Conservation (phyloP, 2,329 filamentous ascomycete species). For the Trichoderma asperellum region DNA sequence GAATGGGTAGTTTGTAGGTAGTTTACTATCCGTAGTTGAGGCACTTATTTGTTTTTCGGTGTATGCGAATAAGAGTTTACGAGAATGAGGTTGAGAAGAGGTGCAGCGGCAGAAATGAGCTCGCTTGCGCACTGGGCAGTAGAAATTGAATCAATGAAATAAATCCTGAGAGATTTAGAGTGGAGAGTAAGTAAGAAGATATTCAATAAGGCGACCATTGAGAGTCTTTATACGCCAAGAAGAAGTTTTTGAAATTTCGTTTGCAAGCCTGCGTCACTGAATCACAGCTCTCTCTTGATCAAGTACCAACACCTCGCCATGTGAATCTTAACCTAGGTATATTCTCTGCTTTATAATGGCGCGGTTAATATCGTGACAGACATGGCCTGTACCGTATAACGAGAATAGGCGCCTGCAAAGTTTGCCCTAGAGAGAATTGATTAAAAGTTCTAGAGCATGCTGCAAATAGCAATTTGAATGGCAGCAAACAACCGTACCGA, state of each 20-base stretch:
- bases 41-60: not conserved
- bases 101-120: not conserved
- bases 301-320: not conserved
- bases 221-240: not conserved
- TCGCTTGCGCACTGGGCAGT: not conserved
- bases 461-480: not conserved
- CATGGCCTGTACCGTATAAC: not conserved
- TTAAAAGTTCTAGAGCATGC: not conserved
- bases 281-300: not conserved
- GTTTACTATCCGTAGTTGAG: not conserved
- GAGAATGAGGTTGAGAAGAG: not conserved
- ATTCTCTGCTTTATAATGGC: not conserved
- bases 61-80: not conserved
- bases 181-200: not conserved
- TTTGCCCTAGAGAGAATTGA: not conserved
- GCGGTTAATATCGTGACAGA: not conserved
- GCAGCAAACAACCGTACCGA: constrained; percentile 1
- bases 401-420: not conserved
- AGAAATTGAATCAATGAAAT: not conserved
- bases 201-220: not conserved
- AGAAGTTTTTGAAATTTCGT: not conserved
- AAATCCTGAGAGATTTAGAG: not conserved
- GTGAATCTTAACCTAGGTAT: not conserved
- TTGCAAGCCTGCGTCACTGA: not conserved
- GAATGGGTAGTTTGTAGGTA: not conserved